These are phyloP conservation scores for Hypoxylon lenormandii DNA, from an alignment of 495 filamentous ascomycete species.

Conservation along the genomic window DNA sequence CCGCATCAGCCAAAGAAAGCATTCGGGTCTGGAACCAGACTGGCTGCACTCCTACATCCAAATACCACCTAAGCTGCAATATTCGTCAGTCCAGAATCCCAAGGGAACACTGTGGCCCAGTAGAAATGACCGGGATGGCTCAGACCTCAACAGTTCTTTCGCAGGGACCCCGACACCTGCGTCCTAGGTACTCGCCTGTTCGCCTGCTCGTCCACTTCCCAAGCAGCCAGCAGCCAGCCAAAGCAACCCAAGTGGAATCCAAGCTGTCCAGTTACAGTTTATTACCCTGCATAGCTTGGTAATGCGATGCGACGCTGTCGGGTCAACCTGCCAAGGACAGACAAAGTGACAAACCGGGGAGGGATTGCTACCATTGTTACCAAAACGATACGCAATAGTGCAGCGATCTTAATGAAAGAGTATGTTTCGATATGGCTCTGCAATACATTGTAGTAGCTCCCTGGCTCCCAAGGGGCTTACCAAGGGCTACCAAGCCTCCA, in stretches of 20 bases:
- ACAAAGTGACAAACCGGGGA: slow-evolving; percentile 13
- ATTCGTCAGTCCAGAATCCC: slow-evolving; percentile 31
- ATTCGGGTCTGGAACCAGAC: not conserved
- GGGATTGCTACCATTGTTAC: slow-evolving; percentile 29
- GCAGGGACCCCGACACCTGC: not conserved
- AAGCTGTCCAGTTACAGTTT: slow-evolving; percentile 39
- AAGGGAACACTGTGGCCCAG: not conserved
- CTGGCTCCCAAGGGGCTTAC: not conserved
- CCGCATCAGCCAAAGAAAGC: slow-evolving; percentile 24
- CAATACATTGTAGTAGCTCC: no score
- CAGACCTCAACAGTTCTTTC: not conserved
- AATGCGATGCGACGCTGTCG: slow-evolving; percentile 48
- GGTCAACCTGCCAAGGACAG: slow-evolving; percentile 51
- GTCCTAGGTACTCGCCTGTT: no score
- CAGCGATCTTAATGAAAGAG: slow-evolving; percentile 39
- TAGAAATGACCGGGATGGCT: no score
- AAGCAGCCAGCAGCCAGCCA: no score
- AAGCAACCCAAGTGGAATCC: slow-evolving; percentile 8
- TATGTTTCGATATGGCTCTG: slow-evolving; percentile 13
- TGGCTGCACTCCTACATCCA: not conserved
- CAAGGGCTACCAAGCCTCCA: no score
- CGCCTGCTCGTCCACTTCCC: not conserved
- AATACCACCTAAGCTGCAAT: slow-evolving; percentile 10
- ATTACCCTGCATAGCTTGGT: slow-evolving; percentile 32
- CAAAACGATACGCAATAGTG: slow-evolving; percentile 47